Base-by-base conservation (phyloP, 2,329 filamentous ascomycete genomes). In the Fusarium armeniacum region DNA sequence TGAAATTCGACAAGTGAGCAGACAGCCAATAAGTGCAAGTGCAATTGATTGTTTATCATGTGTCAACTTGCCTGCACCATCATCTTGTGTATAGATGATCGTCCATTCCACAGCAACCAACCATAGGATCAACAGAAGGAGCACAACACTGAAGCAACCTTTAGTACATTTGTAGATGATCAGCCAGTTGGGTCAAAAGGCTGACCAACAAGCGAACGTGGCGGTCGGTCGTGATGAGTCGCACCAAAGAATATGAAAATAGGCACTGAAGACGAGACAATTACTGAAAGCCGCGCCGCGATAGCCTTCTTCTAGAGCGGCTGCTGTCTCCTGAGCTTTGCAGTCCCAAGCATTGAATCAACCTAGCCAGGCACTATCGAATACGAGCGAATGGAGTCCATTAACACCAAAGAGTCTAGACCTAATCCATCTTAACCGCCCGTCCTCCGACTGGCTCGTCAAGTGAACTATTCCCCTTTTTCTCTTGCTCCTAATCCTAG, bases 391-490 rank as follows among this genome's bases (percentile, higher is more conserved):
- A 70, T 70, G 13, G 22, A 36, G 46, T 55, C 32, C 46, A 50
- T 32, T 18, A 53, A 4, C 16, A 60, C 8, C 20, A 35, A 28
- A 44, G 41, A 46, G 33, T 57, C 67, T 70, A 70, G 52, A 26
- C 67, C 67, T 43, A 51, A 65, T 69, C 63, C 18, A 65, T 69
- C 65, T 47, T 56, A 51, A 58, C 44, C 64, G 47, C 55, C 30
- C 16, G 26, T 40, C 15, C 26, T 32, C 43, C 38, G 20, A 59
- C 36, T 62, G 54, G 46, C 18, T 47, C 44, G n/a, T 61, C 26
- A 61, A 49, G 33, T 68, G 51, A 51, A 45, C 63, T 58, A 70
- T 54, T 51, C 67, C 57, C 67, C 58, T 70, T 70, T 61, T 40
- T 54, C 45, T 52, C 67, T 70, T 36, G 44, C 47, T 41, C 53